A percentile compares a stretch with the other conserved stretches of the same genome.
Conservation (phyloP, 2,329 filamentous ascomycete genomes). For the Eutypella sp. region DNA sequence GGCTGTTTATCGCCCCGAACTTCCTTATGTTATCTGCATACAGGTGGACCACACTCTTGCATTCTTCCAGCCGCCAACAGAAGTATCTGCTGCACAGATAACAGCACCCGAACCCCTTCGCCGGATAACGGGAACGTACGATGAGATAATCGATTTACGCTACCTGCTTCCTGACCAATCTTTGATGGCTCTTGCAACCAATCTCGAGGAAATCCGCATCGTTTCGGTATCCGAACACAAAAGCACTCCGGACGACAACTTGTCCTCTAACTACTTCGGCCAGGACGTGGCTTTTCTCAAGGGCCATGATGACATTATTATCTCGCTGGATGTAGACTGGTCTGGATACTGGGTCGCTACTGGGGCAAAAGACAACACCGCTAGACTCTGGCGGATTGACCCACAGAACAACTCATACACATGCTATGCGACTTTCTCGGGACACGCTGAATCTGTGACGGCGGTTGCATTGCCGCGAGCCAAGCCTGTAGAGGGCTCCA, state of each 20-base stretch:
- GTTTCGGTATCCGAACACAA: constrained; percentile 60
- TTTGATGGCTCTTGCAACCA: constrained; percentile 84
- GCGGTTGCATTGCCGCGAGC: constrained; percentile 78
- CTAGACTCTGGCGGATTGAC: constrained; percentile 84
- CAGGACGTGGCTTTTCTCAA: constrained; percentile 81
- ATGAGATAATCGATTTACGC: constrained; percentile 92
- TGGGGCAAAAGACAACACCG: constrained; percentile 94
- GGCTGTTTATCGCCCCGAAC: constrained; percentile 58
- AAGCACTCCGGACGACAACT: constrained; percentile 21
- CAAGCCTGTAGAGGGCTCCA: constrained; percentile 61
- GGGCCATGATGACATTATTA: constrained; percentile 93
- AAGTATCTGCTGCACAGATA: constrained; percentile 30
- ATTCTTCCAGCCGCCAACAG: constrained; percentile 54
- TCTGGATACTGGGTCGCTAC: constrained; percentile 96
- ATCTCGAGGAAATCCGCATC: constrained; percentile 87
- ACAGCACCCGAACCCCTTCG: constrained; percentile 52
- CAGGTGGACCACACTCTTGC: constrained; percentile 87
- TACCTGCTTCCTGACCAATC: constrained; percentile 79
- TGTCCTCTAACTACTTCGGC: constrained; percentile 65
- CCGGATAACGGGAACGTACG: constrained; percentile 90
- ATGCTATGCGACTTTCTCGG: constrained; percentile 79
- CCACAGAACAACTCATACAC: constrained; percentile 66
- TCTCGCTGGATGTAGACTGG: constrained; percentile 91
- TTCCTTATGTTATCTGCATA: constrained; percentile 72
- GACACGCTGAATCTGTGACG: constrained; percentile 89